Conservation (phyloP, 352 stramenopile genomes). For the Globisporangium solare region DNA sequence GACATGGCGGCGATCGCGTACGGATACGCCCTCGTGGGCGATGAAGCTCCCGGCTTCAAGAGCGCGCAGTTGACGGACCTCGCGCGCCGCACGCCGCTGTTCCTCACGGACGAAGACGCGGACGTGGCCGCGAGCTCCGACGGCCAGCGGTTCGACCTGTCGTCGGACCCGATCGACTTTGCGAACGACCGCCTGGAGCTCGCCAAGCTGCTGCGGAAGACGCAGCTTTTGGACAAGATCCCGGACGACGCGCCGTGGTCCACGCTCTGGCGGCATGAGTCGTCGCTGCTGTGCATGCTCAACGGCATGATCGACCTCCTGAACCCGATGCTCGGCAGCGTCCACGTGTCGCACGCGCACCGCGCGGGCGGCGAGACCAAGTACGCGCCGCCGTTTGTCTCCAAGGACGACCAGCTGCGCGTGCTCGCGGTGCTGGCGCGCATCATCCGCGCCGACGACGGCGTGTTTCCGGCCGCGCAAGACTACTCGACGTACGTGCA, state of each 20-base stretch:
- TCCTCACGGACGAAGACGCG: constrained; percentile 58
- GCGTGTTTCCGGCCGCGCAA: constrained; percentile 43
- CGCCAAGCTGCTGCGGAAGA: constrained; percentile 34
- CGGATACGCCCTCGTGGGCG: constrained; percentile 50
- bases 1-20: constrained; percentile 85
- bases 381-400: constrained; percentile 31
- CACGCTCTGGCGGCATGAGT: constrained; percentile 48
- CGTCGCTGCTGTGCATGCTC: constrained; percentile 32
- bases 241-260: constrained; percentile 50
- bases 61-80: constrained; percentile 30
- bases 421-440: constrained; percentile 37
- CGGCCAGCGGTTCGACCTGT: constrained; percentile 53
- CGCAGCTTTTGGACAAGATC: constrained; percentile 29
- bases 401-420: constrained; percentile 27
- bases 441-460: constrained; percentile 37
- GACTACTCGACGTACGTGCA: constrained; percentile 51
- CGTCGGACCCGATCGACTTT: constrained; percentile 49
- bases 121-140: constrained; percentile 42
- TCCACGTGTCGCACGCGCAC: constrained; percentile 61
- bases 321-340: constrained; percentile 46
- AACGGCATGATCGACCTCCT: constrained; percentile 30
- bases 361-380: constrained; percentile 21
- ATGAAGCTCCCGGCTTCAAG: constrained; percentile 48
- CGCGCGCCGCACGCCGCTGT: constrained; percentile 42
- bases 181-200: constrained; percentile 50